These are phyloP conservation scores for Coemansia erecta DNA, from an alignment of 192 early-diverging fungal species.

Conservation along the genomic window DNA sequence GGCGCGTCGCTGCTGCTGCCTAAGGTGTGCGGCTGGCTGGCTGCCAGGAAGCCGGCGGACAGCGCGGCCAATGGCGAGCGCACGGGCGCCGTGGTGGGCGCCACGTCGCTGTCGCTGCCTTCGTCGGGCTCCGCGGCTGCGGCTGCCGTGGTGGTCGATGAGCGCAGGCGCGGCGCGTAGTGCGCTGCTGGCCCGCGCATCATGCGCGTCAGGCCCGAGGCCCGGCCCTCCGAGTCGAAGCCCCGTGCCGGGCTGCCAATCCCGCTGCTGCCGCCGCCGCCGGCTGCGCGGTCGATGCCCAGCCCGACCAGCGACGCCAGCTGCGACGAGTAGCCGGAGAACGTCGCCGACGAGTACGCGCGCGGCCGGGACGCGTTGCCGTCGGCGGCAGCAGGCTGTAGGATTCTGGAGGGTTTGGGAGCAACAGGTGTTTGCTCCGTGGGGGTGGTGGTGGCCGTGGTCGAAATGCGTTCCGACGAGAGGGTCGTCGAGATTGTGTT, in stretches of 20 bases:
- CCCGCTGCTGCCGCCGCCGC: no score
- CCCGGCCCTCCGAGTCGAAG: constrained; percentile 21
- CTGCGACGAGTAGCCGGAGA: not conserved
- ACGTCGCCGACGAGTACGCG: constrained; percentile 3
- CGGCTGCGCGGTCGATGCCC: constrained; percentile 4
- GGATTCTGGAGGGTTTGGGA: no score
- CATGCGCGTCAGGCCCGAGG: constrained; percentile 32
- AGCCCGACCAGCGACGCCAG: not conserved
- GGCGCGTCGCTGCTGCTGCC: constrained; percentile 29
- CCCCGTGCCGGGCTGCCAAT: constrained; percentile 2
- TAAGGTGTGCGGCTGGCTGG: no score
- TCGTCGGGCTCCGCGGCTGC: not conserved
- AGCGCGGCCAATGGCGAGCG: constrained; percentile 34
- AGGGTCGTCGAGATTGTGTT: not conserved
- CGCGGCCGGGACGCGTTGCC: not conserved
- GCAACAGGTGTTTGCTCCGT: no score
- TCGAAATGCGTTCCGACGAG: no score
- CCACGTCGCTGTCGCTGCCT: constrained; percentile 13
- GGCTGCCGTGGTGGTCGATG: not conserved
- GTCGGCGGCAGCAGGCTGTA: no score
- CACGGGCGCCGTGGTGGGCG: constrained; percentile 7
- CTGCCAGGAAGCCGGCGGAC: constrained; percentile 32
- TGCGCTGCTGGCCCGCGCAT: constrained; percentile 3
- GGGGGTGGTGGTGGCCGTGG: no score
- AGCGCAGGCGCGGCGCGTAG: not conserved